These are phyloP conservation scores for Naganishia vishniacii DNA, from an alignment of 768 basidiomycete genomes.

Conservation along the genomic window DNA sequence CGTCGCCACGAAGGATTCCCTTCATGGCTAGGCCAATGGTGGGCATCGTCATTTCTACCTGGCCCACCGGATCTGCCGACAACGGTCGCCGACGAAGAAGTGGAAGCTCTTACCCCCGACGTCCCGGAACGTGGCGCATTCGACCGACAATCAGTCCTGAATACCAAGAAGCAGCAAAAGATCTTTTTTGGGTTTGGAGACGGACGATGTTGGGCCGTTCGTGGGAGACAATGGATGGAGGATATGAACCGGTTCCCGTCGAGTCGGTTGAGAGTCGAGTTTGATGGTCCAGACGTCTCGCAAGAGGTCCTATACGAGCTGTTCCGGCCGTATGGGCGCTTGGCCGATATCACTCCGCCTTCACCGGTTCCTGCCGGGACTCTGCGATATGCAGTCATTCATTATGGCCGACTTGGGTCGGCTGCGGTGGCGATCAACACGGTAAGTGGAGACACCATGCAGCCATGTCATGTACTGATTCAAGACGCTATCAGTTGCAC, in stretches of 20 bases:
- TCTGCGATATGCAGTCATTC: conserved; percentile 62
- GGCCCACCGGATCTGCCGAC: conserved; percentile 18
- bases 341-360: conserved; percentile 62
- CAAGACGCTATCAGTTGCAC: conserved; percentile 33
- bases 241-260: conserved; percentile 82
- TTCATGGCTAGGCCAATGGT: conserved; percentile 45
- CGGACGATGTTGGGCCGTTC: conserved; percentile 45
- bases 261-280: conserved; percentile 65
- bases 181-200: conserved; percentile 31
- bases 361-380: conserved; percentile 61
- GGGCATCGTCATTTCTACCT: conserved; percentile 26
- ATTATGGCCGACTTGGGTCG: conserved; percentile 60
- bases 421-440: conserved; percentile 77
- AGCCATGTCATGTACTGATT: too few species aligned
- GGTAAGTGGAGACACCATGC: conserved; percentile 48
- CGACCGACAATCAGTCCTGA: not conserved
- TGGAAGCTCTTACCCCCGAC: conserved; percentile 4
- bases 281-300: conserved; percentile 79
- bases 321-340: conserved; percentile 79
- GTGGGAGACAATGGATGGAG: conserved; percentile 53
- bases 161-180: not conserved
- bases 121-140: not conserved
- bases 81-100: conserved; percentile 18
- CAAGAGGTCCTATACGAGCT: conserved; percentile 74
- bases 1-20: conserved; percentile 42